A percentile compares a stretch with the other conserved stretches of the same genome.
phyloP scores from a whole-genome alignment of 805 yeast genomes.

The Wickerhamomyces kurtzmanii region DNA sequence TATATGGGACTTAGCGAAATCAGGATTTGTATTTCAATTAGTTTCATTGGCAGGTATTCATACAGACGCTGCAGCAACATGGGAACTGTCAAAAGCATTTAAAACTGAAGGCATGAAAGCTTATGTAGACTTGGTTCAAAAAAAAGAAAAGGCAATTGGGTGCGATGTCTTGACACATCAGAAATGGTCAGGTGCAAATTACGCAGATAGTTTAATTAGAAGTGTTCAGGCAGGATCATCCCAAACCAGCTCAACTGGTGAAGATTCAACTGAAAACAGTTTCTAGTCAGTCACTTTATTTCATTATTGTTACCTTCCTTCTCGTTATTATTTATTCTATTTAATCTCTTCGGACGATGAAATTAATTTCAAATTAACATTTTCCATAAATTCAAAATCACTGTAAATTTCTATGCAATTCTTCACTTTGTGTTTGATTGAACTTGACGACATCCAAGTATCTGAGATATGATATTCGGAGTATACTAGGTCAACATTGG shows the following conservation, averaged over 20 bases:
- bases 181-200: slow-evolving; percentile 55
- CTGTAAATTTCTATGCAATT: no score
- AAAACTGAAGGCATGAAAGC: slow-evolving; percentile 48
- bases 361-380: no score
- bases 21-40: slow-evolving; percentile 49
- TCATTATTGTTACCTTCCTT: no score
- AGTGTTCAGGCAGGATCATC: slow-evolving; percentile 32
- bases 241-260: slow-evolving; percentile 31
- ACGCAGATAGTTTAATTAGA: slow-evolving; percentile 33
- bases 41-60: slow-evolving; percentile 56
- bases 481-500: no score
- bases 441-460: no score
- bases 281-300: no score
- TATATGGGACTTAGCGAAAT: slow-evolving; percentile 42
- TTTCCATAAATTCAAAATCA: no score
- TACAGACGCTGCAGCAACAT: slow-evolving; percentile 38
- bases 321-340: no score
- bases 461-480: no score
- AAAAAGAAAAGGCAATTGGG: slow-evolving; percentile 29
- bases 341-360: no score
- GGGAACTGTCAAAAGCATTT: slow-evolving; percentile 39
- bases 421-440: no score
- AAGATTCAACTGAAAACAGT: slow-evolving; percentile 29
- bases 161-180: slow-evolving; percentile 52
- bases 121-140: slow-evolving; percentile 42